Evolutionary conservation across 2,329 filamentous ascomycete species (phyloP), one percentile per base, ranked within the genome.

Genomic region (Nemania bipapillata): DNA sequence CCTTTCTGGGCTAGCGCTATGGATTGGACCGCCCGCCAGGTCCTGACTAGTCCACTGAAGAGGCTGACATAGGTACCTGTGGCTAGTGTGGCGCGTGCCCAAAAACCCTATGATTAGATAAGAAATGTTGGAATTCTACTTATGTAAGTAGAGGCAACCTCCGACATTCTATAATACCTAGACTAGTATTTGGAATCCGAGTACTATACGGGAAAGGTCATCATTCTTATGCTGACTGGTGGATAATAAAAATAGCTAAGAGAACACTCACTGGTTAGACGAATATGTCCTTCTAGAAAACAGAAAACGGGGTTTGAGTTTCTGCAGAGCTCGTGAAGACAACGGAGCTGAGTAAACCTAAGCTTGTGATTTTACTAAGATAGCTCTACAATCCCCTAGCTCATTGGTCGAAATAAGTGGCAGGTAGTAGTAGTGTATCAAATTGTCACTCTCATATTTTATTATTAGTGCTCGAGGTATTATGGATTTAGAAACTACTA

Each of bases 1-100:
- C 71, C 58, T 47, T 73, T 75, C 62, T 50, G 66, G 75, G 30
- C 65, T 76, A 76, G 74, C 58, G 70, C 45, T 2, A 66, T 61
- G 47, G 68, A n/a, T 50, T 63, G 60, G 55, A 49, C 50, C 65
- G 45, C 55, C 50, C 65, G 45, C 59, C 28, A 54, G 15, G 17
- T 42, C n/a, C n/a, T 37, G 9, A 11, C n/a, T 37, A 32, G 42
- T 24, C 28, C 24, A 24, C 15, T 24, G 53, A 47, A 53, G 70
- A 63, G 64, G 67, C 70, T 70, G 53, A 57, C 35, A 17, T 12
- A 11, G 12, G 15, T 24, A 6, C 4, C 15, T 63, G 65, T 65
- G 70, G 65, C 63, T 54, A 15, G n/a, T 65, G 69, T 66, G 66
- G 70, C 70, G 61, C 40, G 47, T n/a, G 7, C 9, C 1, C 4